Percentiles rank a stretch among this genome's conserved stretches.
These are phyloP conservation scores for Cucumis sativus DNA, from an alignment of 306 rosid genomes.

Conservation along the genomic window Cucumber_9930_V3 NC_026655.2:5003501-5004000, in stretches of 20 bases:
- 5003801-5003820: neutral
- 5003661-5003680: slow-evolving; percentile 69
- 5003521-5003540: slow-evolving; percentile 43
- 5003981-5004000: too few relatives aligned
- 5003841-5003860: neutral
- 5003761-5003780: neutral
- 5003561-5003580: slow-evolving; percentile 9
- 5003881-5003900: neutral
- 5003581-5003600: slow-evolving; percentile 31
- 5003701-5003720: slow-evolving; percentile 12
- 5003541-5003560: slow-evolving; percentile 61
- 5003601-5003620: slow-evolving; percentile 52
- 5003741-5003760: neutral
- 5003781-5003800: neutral
- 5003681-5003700: slow-evolving; percentile 63
- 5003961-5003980: too few relatives aligned
- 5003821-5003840: neutral
- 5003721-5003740: neutral
- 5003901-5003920: neutral
- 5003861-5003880: neutral
- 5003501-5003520: slow-evolving; percentile 1
- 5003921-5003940: neutral
- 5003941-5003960: too few relatives aligned
- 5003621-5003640: slow-evolving; percentile 72
- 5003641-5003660: slow-evolving; percentile 79